phyloP scores from a whole-genome alignment of 306 rosid species.

The Adenanthera pavonina region DNA sequence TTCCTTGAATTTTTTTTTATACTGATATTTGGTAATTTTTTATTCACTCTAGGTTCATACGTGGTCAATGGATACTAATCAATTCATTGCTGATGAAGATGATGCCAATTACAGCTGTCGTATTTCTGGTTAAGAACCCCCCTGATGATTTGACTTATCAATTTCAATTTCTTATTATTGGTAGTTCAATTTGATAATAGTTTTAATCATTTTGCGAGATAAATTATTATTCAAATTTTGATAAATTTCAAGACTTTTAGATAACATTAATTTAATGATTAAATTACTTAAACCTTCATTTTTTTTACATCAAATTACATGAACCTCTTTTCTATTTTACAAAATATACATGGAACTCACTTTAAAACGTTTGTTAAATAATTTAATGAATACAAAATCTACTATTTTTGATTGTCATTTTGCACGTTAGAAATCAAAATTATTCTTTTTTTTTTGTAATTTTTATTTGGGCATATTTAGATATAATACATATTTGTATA shows the following conservation, averaged over 20 bases:
- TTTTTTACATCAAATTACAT: not conserved
- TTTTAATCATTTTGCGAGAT: not conserved
- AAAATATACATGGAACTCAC: not conserved
- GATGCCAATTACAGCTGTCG: conserved; percentile 86
- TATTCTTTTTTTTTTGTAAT: not conserved
- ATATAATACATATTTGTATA: not conserved
- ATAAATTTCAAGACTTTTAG: not conserved
- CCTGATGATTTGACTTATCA: conserved; percentile 6
- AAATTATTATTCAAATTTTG: not conserved
- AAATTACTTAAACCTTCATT: not conserved
- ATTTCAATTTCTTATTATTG: conserved; percentile 2
- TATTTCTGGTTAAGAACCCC: conserved; percentile 66
- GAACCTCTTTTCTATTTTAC: not conserved
- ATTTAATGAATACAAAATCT: not conserved
- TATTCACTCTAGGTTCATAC: conserved; percentile 61
- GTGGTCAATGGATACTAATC: conserved; percentile 86
- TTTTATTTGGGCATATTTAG: not conserved
- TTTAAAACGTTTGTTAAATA: not conserved
- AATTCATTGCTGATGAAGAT: conserved; percentile 90
- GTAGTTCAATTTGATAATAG: conserved; percentile 4
- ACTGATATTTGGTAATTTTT: conserved; percentile 10
- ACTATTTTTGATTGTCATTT: not conserved
- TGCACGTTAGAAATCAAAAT: not conserved
- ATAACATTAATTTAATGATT: not conserved
- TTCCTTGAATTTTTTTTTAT: conserved; percentile 26